phyloP scores from a whole-genome alignment of 2,329 filamentous ascomycete genomes.

The Alternaria atra region DNA sequence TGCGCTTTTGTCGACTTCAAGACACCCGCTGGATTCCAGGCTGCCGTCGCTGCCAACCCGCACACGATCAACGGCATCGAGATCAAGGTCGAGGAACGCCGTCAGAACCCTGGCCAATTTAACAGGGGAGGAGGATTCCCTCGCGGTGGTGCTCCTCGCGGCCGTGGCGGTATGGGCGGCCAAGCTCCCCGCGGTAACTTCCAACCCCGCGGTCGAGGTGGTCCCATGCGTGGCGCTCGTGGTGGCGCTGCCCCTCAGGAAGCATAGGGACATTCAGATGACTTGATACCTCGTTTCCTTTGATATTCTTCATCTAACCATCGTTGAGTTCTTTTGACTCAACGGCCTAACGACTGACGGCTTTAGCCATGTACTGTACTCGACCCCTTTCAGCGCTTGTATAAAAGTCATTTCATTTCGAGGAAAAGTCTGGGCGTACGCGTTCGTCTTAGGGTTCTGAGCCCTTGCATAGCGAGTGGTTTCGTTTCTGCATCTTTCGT shows the following conservation, averaged over 20 bases:
- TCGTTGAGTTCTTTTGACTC: slow-evolving; percentile 29
- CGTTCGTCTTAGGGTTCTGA: slow-evolving; percentile 38
- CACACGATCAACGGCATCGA: slow-evolving; percentile 83
- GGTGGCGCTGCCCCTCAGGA: slow-evolving; percentile 44
- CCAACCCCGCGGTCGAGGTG: slow-evolving; percentile 73
- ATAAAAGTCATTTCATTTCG: slow-evolving; percentile 50
- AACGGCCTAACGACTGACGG: slow-evolving; percentile 46
- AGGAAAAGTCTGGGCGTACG: slow-evolving; percentile 48
- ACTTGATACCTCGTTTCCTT: slow-evolving; percentile 12
- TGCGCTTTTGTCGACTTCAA: slow-evolving; percentile 97
- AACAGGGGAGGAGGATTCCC: slow-evolving; percentile 47
- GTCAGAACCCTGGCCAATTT: slow-evolving; percentile 60
- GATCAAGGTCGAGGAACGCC: slow-evolving; percentile 88
- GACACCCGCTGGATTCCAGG: slow-evolving; percentile 79
- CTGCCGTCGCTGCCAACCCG: slow-evolving; percentile 84
- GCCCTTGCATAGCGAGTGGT: slow-evolving; percentile 52
- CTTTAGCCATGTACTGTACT: slow-evolving; percentile 50
- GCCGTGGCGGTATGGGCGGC: slow-evolving; percentile 67
- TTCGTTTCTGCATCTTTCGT: slow-evolving; percentile 44
- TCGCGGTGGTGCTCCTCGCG: slow-evolving; percentile 58
- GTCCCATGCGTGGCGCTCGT: slow-evolving; percentile 63
- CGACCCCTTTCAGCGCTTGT: slow-evolving; percentile 46
- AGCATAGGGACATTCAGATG: slow-evolving; percentile 33
- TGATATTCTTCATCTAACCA: slow-evolving; percentile 17
- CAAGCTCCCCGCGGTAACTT: slow-evolving; percentile 74